phyloP scores from a whole-genome alignment of 73 alveolate genomes.

The Tetrahymena borealis region DNA sequence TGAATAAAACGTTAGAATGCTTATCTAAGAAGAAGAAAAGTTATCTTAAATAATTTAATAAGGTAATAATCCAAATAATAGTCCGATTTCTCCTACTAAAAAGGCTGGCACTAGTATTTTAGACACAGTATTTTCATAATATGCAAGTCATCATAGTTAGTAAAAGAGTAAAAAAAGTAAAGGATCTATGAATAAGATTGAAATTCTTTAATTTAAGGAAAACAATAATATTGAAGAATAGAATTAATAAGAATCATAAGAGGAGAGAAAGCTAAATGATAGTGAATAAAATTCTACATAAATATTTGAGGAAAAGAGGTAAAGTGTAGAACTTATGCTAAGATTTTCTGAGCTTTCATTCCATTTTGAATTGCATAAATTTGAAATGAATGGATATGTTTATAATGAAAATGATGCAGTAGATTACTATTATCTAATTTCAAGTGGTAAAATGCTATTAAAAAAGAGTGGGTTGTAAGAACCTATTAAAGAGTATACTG shows the following conservation, averaged over 20 bases:
- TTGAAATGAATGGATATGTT: not conserved
- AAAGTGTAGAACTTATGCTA: not conserved
- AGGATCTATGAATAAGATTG: not conserved
- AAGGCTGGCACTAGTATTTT: not conserved
- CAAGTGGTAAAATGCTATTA: not conserved
- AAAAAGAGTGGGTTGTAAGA: not conserved
- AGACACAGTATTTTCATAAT: not conserved
- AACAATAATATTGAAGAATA: not conserved
- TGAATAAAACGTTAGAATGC: not conserved
- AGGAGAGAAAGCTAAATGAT: not conserved
- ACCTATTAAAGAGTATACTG: not conserved
- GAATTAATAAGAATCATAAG: not conserved
- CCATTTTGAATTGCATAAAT: not conserved
- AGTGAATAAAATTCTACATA: not conserved
- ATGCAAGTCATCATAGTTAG: not conserved
- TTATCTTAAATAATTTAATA: not conserved
- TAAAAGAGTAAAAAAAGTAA: not conserved
- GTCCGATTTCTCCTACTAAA: not conserved
- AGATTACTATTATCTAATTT: not conserved
- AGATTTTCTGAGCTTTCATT: not conserved
- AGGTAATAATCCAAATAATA: not conserved
- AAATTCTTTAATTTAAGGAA: not conserved
- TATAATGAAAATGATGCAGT: not conserved
- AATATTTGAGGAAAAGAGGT: not conserved
- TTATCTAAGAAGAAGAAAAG: not conserved